A percentile compares a stretch with the other conserved stretches of the same genome.
phyloP scores from a whole-genome alignment of 768 basidiomycete species.

The Austroboletus eburneus region DNA sequence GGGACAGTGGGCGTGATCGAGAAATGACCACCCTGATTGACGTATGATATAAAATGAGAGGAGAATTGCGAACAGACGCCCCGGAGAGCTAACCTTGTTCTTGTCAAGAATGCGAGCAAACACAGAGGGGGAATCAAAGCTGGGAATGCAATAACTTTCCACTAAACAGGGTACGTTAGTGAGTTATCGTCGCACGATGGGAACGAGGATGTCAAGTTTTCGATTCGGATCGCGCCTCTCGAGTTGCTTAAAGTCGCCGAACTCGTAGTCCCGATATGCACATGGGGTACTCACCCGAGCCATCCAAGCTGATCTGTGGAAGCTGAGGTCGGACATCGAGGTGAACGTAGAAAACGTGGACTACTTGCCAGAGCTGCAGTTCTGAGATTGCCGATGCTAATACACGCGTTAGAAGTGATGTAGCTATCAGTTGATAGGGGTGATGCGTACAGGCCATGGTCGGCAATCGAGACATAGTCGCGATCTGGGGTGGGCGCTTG shows the following conservation, averaged over 20 bases:
- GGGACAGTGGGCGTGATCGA: slow-evolving; percentile 72
- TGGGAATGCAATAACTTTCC: slow-evolving; percentile 88
- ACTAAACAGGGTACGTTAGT: slow-evolving; percentile 39
- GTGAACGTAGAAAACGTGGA: neutral
- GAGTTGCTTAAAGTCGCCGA: too few relatives aligned
- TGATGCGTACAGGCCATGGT: slow-evolving; percentile 69
- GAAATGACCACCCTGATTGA: slow-evolving; percentile 91
- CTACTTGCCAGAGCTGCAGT: slow-evolving; percentile 67
- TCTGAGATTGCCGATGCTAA: slow-evolving; percentile 77
- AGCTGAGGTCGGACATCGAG: slow-evolving; percentile 3
- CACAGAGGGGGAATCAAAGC: slow-evolving; percentile 91
- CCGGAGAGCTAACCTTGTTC: slow-evolving; percentile 62
- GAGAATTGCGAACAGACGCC: neutral
- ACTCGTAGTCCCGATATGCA: neutral
- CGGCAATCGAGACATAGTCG: slow-evolving; percentile 71
- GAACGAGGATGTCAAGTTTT: too few relatives aligned
- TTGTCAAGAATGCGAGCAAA: slow-evolving; percentile 90
- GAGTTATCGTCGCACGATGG: neutral
- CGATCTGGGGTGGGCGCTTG: slow-evolving; percentile 50
- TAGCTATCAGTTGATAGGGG: neutral
- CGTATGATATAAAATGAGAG: slow-evolving; percentile 1
- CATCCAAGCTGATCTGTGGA: slow-evolving; percentile 66
- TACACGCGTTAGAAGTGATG: slow-evolving; percentile 6
- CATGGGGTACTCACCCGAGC: slow-evolving; percentile 55
- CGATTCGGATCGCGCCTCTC: too few relatives aligned